Percentiles rank a stretch among this genome's conserved stretches.
phyloP scores from a whole-genome alignment of 192 early-diverging fungal genomes.

The Coemansia sp. region DNA sequence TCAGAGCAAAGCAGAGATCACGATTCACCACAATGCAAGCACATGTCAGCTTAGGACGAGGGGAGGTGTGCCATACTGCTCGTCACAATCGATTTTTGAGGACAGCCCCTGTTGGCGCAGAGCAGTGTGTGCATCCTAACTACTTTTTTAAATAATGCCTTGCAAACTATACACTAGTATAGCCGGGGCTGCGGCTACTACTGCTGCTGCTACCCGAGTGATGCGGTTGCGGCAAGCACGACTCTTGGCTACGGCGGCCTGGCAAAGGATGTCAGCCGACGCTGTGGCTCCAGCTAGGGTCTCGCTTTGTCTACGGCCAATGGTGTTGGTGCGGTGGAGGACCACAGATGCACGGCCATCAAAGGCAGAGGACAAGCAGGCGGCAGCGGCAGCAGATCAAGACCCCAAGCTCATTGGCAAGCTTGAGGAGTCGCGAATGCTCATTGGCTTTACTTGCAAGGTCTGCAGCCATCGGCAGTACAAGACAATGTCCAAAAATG shows the following conservation, averaged over 20 bases:
- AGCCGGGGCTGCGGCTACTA: not conserved
- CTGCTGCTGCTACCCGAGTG: not conserved
- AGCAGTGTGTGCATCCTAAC: too few relatives aligned
- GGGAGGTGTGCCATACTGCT: too few relatives aligned
- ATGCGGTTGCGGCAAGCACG: too few relatives aligned
- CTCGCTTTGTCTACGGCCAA: not conserved
- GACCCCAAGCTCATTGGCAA: not conserved
- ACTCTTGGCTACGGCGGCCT: too few relatives aligned
- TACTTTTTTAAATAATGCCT: not conserved
- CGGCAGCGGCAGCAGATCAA: not conserved
- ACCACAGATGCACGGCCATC: slow-evolving; percentile 5
- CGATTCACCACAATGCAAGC: too few relatives aligned
- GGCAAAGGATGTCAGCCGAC: too few relatives aligned
- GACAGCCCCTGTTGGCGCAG: too few relatives aligned
- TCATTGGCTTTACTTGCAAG: slow-evolving; percentile 95
- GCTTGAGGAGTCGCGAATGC: slow-evolving; percentile 47
- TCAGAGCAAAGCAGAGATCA: too few relatives aligned
- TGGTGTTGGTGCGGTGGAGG: slow-evolving; percentile 1
- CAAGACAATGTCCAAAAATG: slow-evolving; percentile 89
- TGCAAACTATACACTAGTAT: not conserved
- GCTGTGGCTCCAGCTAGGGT: not conserved
- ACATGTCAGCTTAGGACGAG: too few relatives aligned
- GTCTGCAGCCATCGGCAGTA: slow-evolving; percentile 80
- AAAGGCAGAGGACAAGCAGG: not conserved
- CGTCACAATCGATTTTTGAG: too few relatives aligned